Percentiles rank a stretch among this genome's conserved stretches.
Evolutionary conservation across 495 filamentous ascomycete species (phyloP).

Genomic region (Tuber microsphaerosporum): DNA sequence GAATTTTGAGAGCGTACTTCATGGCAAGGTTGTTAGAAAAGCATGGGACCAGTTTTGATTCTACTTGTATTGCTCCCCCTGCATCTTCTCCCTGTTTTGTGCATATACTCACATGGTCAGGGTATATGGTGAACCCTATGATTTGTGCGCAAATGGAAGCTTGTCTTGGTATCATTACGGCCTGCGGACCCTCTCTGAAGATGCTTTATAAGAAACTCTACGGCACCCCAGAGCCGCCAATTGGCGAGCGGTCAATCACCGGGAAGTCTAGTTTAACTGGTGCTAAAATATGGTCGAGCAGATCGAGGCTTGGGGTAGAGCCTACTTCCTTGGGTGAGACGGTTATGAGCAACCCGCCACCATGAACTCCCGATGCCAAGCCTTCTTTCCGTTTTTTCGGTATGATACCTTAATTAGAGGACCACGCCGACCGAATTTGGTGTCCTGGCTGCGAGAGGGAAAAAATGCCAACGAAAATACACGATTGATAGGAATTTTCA

Average conservation of each 20-base stretch:
- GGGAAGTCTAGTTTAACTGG: neutral
- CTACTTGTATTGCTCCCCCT: neutral
- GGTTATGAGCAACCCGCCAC: neutral
- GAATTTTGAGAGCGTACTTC: neutral
- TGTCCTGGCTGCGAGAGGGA: neutral
- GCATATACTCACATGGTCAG: neutral
- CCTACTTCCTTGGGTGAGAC: neutral
- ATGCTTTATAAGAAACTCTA: neutral
- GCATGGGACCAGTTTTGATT: neutral
- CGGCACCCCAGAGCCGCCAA: neutral
- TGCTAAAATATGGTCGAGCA: neutral
- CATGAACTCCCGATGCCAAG: neutral
- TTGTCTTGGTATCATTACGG: neutral
- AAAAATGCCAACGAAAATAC: neutral
- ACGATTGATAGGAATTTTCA: neutral
- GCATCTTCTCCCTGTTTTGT: neutral
- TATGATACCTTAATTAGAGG: neutral
- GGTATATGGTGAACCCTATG: neutral
- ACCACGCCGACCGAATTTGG: neutral
- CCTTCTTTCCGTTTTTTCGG: neutral
- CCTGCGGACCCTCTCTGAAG: conserved; percentile 3
- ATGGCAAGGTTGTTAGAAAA: neutral
- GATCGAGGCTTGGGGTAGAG: neutral
- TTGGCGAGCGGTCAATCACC: neutral
- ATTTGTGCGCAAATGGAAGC: neutral